These are phyloP conservation scores for Trichoderma reesei DNA, from an alignment of 495 filamentous ascomycete species.

Conservation along the genomic window DNA sequence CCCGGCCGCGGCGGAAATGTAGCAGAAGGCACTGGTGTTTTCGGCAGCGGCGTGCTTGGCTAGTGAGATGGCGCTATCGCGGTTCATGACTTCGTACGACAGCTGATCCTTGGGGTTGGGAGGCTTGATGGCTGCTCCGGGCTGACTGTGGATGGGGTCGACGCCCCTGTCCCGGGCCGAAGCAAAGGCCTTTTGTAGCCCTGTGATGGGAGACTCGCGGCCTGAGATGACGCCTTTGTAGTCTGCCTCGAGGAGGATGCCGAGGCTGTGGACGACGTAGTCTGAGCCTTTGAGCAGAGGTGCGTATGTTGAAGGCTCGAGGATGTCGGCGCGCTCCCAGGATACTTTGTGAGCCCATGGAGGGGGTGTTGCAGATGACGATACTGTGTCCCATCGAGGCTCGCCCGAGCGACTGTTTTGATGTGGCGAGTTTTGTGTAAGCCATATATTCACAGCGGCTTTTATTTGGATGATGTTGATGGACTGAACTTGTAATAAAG, in stretches of 20 bases:
- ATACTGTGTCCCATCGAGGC: constrained; percentile 70
- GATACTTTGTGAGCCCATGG: constrained; percentile 70
- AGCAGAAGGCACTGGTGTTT: constrained; percentile 63
- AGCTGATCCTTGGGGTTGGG: constrained; percentile 62
- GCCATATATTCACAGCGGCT: neutral
- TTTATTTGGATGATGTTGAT: neutral
- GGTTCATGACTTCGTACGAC: constrained; percentile 97
- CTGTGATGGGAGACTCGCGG: constrained; percentile 62
- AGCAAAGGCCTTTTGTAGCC: constrained; percentile 68
- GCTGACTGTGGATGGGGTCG: constrained; percentile 51
- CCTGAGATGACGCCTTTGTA: constrained; percentile 90
- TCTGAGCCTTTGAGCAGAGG: constrained; percentile 60
- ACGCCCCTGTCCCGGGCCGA: constrained; percentile 33
- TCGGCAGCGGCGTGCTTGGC: constrained; percentile 64
- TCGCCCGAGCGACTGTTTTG: constrained; percentile 68
- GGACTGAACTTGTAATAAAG: neutral
- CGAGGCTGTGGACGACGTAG: constrained; percentile 85
- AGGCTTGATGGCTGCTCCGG: constrained; percentile 49
- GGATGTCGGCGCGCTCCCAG: constrained; percentile 82
- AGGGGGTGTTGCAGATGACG: constrained; percentile 62
- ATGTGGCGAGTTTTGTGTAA: neutral
- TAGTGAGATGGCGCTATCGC: constrained; percentile 74
- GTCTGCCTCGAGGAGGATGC: constrained; percentile 94
- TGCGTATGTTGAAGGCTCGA: constrained; percentile 69
- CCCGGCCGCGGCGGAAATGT: constrained; percentile 79